phyloP scores from a whole-genome alignment of 1,284 basidiomycete genomes.

The Pseudozyma tsukubaensis region DNA sequence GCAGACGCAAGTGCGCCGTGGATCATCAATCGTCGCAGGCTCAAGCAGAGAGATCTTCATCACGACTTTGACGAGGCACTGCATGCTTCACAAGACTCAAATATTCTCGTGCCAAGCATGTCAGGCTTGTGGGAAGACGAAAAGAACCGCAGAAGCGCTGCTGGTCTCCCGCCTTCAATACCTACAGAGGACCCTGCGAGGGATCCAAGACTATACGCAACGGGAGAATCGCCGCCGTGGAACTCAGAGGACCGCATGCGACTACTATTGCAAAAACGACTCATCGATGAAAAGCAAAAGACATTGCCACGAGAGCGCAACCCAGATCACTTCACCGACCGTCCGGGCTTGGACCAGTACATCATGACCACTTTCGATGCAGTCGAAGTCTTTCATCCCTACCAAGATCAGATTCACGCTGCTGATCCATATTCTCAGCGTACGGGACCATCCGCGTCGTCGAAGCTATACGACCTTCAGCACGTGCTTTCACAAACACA shows the following conservation, averaged over 20 bases:
- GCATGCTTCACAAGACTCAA: constrained; percentile 59
- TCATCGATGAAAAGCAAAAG: constrained; percentile 71
- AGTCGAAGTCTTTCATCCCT: constrained; percentile 69
- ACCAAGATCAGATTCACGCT: constrained; percentile 46
- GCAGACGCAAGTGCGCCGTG: constrained; percentile 83
- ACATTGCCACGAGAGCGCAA: constrained; percentile 36
- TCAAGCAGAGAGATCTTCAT: constrained; percentile 79
- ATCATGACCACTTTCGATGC: constrained; percentile 90
- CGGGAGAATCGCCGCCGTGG: constrained; percentile 54
- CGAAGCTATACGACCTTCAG: constrained; percentile 53
- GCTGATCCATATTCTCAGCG: constrained; percentile 44
- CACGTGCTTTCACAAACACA: constrained; percentile 52
- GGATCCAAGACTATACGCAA: constrained; percentile 43
- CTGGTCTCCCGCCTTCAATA: constrained; percentile 51
- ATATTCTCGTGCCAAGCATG: constrained; percentile 86
- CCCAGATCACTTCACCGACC: constrained; percentile 45
- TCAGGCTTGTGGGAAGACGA: constrained; percentile 97
- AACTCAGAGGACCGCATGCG: constrained; percentile 68
- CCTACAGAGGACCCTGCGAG: constrained; percentile 47
- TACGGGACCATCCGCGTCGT: constrained; percentile 40
- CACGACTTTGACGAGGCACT: constrained; percentile 71
- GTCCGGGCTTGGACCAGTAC: constrained; percentile 73
- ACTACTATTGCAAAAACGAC: constrained; percentile 60
- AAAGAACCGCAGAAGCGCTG: constrained; percentile 74
- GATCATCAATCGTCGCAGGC: constrained; percentile 82